Base-by-base conservation (phyloP, 306 rosid species). In the Carpinus viminea region DNA sequence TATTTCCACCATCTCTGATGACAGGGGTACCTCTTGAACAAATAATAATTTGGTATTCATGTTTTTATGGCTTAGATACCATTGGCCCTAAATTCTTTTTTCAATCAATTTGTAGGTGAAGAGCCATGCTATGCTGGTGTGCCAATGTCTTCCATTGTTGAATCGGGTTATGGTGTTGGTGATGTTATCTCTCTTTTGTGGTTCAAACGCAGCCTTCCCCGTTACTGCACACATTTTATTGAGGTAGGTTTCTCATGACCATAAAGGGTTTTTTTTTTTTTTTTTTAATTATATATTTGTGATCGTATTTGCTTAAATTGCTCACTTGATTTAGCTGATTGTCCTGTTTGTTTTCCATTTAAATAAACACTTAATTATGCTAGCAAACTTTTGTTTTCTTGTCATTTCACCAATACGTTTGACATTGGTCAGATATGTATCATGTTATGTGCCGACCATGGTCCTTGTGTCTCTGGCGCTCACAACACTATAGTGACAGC, bases 381-480 rank as follows among this genome's bases (percentile, higher is more conserved):
- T 7, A 79, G 57, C 15, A 74, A 59, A 74, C 72, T 54, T 45
- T 60, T 47, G 51, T 65, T 68, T 80, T 65, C 20, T 57, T 31
- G 66, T 18, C 76, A 17, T 55, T 34, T 73, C 75, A 57, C 79
- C 84, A 69, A 86, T 82, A 31, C 68, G 20, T 80, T 28, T 81
- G 74, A 13, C 69, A 57, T 83, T 86, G 76, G 72, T 66, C 87
- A 96, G 99, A 96, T 96, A 80, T 96, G 98, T 72, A 84, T 96
- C 82, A 96, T 96, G 97, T 84, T 96, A 69, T 96, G 99, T 87
- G 98, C 99, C 50, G 98, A 96, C 86, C 99, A 96, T 71, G 99
- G 99, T 87, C 99, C 99, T 12, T 96, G 98, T 62, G 97, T 93
- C 74, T 96, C 99, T 75, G 99, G 99, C 77, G 99, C 99, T 81